These are phyloP conservation scores for Leucocoprinus sp. DNA, from an alignment of 768 basidiomycete species.

Conservation along the genomic window DNA sequence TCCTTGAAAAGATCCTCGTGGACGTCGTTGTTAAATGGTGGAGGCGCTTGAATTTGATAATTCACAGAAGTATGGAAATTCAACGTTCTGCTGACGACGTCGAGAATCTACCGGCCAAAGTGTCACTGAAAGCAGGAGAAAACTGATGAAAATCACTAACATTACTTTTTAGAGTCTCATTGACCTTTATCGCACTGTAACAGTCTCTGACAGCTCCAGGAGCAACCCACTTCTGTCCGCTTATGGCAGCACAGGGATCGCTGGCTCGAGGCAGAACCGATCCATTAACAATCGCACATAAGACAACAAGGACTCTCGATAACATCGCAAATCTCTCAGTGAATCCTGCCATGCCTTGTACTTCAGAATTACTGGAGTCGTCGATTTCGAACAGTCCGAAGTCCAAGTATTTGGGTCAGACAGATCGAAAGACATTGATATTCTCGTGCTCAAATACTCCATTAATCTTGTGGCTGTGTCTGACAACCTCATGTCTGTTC, in stretches of 20 bases:
- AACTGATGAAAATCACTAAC: constrained; percentile 31
- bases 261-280: constrained; percentile 4
- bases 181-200: constrained; percentile 40
- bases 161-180: constrained; percentile 41
- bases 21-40: constrained; percentile 43
- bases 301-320: background rate
- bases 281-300: background rate
- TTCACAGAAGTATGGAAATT: constrained; percentile 58
- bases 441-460: too few species aligned
- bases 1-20: constrained; percentile 49
- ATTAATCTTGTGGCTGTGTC: too few species aligned
- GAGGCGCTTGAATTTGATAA: constrained; percentile 46
- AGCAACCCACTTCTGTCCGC: constrained; percentile 48
- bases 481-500: too few species aligned
- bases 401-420: too few species aligned
- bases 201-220: constrained; percentile 46
- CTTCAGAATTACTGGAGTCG: too few species aligned
- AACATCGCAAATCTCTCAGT: background rate
- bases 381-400: too few species aligned
- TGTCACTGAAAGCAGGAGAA: background rate
- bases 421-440: too few species aligned
- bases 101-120: constrained; percentile 34
- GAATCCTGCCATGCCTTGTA: background rate
- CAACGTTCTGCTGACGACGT: constrained; percentile 51
- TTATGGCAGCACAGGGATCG: constrained; percentile 48